A percentile compares a stretch with the other conserved stretches of the same genome.
Evolutionary conservation across 495 filamentous ascomycete genomes (phyloP).

Genomic region (Cercophora newfieldiana): DNA sequence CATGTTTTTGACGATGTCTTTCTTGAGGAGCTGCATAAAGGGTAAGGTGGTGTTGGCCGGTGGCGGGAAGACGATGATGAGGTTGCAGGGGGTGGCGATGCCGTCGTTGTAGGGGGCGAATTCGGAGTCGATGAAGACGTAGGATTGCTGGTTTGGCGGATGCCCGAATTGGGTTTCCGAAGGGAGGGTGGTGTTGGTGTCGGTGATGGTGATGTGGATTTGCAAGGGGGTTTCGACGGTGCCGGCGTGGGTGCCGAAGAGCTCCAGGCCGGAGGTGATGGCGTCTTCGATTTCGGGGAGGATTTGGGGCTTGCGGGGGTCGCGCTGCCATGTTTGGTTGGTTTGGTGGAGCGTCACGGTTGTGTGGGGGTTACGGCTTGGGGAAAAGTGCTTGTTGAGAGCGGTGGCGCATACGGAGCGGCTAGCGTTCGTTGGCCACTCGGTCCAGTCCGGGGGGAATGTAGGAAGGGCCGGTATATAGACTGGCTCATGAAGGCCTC

Average conservation of each 20-base stretch:
- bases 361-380: background rate
- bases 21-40: background rate
- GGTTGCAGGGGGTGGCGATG: background rate
- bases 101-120: background rate
- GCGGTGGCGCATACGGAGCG: background rate
- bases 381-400: background rate
- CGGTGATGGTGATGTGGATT: background rate
- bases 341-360: slow-evolving; percentile 1
- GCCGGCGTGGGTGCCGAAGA: slow-evolving; percentile 8
- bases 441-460: background rate
- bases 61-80: background rate
- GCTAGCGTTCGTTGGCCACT: background rate
- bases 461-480: too few relatives aligned
- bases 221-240: background rate
- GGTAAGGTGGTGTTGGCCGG: background rate
- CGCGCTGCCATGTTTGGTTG: background rate
- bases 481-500: background rate
- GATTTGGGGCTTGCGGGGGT: background rate
- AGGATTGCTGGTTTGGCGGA: background rate
- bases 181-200: too few relatives aligned
- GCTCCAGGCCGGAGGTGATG: background rate
- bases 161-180: too few relatives aligned
- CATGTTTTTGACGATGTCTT: background rate
- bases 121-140: background rate
- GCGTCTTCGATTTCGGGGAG: background rate